Percentiles rank a stretch among this genome's conserved stretches.
These are phyloP conservation scores for Saitozyma sp. DNA, from an alignment of 768 basidiomycete genomes.

Conservation along the genomic window DNA sequence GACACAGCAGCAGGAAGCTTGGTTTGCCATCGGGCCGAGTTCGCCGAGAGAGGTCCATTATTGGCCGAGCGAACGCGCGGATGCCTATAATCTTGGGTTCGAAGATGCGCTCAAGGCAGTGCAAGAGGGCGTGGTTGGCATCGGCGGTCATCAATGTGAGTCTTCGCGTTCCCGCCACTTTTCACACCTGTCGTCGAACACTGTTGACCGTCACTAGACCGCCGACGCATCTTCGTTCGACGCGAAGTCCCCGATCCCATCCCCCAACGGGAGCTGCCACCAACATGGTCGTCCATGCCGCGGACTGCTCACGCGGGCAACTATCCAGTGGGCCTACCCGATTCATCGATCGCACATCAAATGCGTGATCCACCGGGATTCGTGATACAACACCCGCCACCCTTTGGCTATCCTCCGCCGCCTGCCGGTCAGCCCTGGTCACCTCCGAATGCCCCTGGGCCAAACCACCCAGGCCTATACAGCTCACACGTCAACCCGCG, in stretches of 20 bases:
- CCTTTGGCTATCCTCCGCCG: too few relatives aligned
- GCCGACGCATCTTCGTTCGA: not conserved
- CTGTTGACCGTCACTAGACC: slow-evolving; percentile 3
- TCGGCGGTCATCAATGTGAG: slow-evolving; percentile 22
- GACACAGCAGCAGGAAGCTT: slow-evolving; percentile 3
- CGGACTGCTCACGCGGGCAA: not conserved
- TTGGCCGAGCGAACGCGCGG: slow-evolving; percentile 10
- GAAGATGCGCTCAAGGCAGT: slow-evolving; percentile 23
- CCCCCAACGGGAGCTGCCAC: not conserved
- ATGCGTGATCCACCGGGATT: too few relatives aligned
- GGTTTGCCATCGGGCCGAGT: slow-evolving; percentile 16
- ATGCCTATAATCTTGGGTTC: slow-evolving; percentile 19
- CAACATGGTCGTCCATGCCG: not conserved
- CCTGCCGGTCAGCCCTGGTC: too few relatives aligned
- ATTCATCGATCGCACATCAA: not conserved
- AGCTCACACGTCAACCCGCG: too few relatives aligned
- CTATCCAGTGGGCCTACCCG: not conserved
- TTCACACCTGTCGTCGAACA: not conserved
- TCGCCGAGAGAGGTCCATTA: slow-evolving; percentile 7
- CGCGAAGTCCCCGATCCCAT: not conserved
- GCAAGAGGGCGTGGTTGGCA: slow-evolving; percentile 20
- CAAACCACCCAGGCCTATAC: too few relatives aligned
- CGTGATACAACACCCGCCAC: too few relatives aligned
- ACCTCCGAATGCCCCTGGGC: too few relatives aligned
- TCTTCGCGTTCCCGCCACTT: not conserved